Evolutionary conservation across 2,329 filamentous ascomycete genomes (phyloP).

Genomic region (Cercospora janseana): DNA sequence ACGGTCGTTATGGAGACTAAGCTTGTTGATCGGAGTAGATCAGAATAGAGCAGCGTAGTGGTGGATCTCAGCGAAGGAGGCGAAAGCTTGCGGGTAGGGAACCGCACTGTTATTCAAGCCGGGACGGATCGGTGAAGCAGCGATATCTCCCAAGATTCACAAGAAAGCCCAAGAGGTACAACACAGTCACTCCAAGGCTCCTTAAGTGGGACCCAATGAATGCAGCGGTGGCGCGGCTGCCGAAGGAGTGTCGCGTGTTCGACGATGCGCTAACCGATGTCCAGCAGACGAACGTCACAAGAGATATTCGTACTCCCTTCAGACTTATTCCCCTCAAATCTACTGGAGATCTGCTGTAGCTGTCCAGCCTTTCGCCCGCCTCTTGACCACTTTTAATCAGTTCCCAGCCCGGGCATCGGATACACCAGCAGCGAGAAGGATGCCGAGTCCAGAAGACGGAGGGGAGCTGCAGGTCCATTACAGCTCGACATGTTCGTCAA

Average conservation of each 20-base stretch:
- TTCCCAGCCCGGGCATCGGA: neutral
- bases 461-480: slow-evolving; percentile 12
- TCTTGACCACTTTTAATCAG: slow-evolving; percentile 2
- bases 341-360: neutral
- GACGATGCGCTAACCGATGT: slow-evolving; percentile 1
- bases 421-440: neutral
- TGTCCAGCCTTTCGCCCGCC: neutral
- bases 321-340: neutral
- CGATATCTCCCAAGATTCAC: slow-evolving; percentile 9
- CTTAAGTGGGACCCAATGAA: neutral
- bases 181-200: neutral
- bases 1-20: slow-evolving; percentile 3
- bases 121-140: neutral
- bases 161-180: slow-evolving; percentile 12
- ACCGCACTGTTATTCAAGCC: neutral
- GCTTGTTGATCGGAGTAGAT: slow-evolving; percentile 1
- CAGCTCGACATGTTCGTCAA: slow-evolving; percentile 3
- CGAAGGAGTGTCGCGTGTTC: slow-evolving; percentile 19
- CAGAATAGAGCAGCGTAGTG: slow-evolving; percentile 1
- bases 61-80: slow-evolving; percentile 5
- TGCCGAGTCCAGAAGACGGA: slow-evolving; percentile 8
- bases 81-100: slow-evolving; percentile 7
- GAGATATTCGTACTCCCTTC: neutral
- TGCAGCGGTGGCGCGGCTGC: slow-evolving; percentile 7
- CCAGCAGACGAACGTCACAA: neutral